phyloP scores from a whole-genome alignment of 2,329 filamentous ascomycete genomes.

The Aspergillus spinulosporus region DNA sequence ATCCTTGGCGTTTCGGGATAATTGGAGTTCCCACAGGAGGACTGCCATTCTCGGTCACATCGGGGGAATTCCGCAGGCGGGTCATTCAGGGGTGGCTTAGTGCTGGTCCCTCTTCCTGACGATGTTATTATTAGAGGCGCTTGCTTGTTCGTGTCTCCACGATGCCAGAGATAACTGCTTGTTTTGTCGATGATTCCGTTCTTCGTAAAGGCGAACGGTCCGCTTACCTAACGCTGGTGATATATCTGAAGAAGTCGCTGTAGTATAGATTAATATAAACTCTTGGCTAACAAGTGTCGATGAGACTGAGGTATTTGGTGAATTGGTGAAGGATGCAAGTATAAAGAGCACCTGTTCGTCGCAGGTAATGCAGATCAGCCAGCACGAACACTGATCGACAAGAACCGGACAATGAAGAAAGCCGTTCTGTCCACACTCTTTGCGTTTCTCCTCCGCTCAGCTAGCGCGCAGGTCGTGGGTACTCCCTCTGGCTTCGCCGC shows the following conservation, averaged over 20 bases:
- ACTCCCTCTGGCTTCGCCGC: conserved; percentile 18
- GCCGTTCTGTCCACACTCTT: not conserved
- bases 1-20: not conserved
- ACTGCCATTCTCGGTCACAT: not conserved
- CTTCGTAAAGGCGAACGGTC: not conserved
- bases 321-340: not conserved
- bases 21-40: not conserved
- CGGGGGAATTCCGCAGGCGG: not conserved
- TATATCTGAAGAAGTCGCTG: not conserved
- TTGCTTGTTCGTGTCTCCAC: not conserved
- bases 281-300: not conserved
- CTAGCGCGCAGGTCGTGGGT: conserved; percentile 15
- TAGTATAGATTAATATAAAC: not conserved
- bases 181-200: not conserved
- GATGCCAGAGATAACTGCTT: not conserved
- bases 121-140: not conserved
- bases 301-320: not conserved
- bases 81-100: not conserved
- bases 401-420: not conserved
- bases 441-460: not conserved
- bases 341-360: conserved; percentile 5
- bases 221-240: not conserved
- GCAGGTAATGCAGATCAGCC: not conserved
- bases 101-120: not conserved
- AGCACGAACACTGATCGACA: not conserved